Conservation (phyloP, 1,284 basidiomycete genomes). For the Puccinia hordei region DNA sequence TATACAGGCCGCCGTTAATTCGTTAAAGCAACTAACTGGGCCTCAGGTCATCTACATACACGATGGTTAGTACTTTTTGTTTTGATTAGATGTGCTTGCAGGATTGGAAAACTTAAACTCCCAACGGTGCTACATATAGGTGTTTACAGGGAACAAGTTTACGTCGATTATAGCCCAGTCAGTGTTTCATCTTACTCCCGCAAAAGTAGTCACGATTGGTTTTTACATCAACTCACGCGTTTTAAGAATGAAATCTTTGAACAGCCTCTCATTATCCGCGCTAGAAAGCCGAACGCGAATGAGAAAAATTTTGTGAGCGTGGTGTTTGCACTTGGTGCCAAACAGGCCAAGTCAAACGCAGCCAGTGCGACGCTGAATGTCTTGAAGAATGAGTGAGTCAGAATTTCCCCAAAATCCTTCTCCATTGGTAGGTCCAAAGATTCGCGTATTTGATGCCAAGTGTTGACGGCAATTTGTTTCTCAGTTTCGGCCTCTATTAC, state of each 20-base stretch:
- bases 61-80: background rate
- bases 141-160: slow-evolving; percentile 31
- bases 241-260: background rate
- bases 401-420: background rate
- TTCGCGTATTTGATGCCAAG: background rate
- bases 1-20: slow-evolving; percentile 28
- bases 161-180: slow-evolving; percentile 28
- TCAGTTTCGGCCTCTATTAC: slow-evolving; percentile 18
- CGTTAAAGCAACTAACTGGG: slow-evolving; percentile 8
- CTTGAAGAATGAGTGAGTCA: slow-evolving; percentile 35
- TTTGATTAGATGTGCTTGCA: background rate
- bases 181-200: background rate
- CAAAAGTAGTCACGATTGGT: background rate
- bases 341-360: slow-evolving; percentile 31
- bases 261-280: slow-evolving; percentile 36
- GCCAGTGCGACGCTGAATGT: slow-evolving; percentile 38
- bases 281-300: background rate
- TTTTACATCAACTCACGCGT: background rate
- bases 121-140: background rate
- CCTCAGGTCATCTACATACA: slow-evolving; percentile 36
- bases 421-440: background rate
- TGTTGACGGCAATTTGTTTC: background rate
- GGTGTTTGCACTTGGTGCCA: slow-evolving; percentile 16
- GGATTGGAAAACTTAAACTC: background rate
- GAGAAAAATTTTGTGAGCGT: slow-evolving; percentile 19